Base-by-base conservation (phyloP, 805 yeast species). In the Ogataea angusta region DNA sequence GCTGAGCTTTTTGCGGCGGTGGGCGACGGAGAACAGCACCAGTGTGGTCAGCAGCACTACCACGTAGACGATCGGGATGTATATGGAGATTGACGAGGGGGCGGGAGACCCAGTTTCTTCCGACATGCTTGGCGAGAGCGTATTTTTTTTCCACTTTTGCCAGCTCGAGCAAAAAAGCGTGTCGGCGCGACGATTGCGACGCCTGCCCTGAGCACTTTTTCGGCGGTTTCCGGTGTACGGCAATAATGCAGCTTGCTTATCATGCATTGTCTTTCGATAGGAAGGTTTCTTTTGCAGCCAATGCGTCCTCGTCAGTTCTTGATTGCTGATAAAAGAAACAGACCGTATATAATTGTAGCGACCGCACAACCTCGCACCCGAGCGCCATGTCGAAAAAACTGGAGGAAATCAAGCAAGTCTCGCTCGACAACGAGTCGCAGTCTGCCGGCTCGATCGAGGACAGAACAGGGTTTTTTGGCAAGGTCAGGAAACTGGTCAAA, bases 11-110 rank as follows among this genome's bases (percentile, higher is more conserved):
- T 75, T 75, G 40, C 69, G 62, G 53, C 91, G 75, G 61, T 89
- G 85, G 39, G 72, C 68, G 30, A 80, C 70, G 15, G 95, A 78
- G 59, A 90, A 90, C 6, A 80, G 65, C 23, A 80, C 66, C 44
- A 90, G 70, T 2, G 90, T 78, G 3, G 84, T 57, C 31, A 87
- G 58, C 47, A 90, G 62, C 22, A 88, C 75, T 4, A 75, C 80
- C 41, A 87, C 80, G 60, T 90, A 90, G 28, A 85, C 64, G 37
- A 90, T 57, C 15, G 96, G 96, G 6, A 93, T 85, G 54, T 69
- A 71, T 19, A 81, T 71, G 5, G 85, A 77, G 41, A 80, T 69
- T 40, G 66, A 66, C 34, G 66, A 61, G 31, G 38, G 28, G 30
- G 63, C 60, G 31, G 56, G 18, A 18, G 40, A 21, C n/a, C 15